Evolutionary conservation across 371 early-diverging fungal genomes (phyloP), one percentile per base, ranked within the genome.

Genomic region (Mortierella sp.): DNA sequence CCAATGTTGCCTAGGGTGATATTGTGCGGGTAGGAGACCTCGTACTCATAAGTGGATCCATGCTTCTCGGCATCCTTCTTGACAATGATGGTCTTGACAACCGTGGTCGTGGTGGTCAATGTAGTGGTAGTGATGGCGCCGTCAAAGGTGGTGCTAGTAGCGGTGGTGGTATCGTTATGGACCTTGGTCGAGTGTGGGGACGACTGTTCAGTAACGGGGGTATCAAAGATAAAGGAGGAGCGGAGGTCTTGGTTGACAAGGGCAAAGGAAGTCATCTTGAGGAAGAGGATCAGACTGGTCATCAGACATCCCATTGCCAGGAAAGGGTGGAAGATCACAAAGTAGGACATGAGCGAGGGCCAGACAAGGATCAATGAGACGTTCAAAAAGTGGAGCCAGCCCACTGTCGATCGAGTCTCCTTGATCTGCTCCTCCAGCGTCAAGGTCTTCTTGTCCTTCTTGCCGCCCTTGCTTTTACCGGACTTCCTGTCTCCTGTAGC

Each of bases 191-290:
- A 31, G 50, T 84, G 85, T 9, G 58, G 70, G 6, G 65, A 38
- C 34, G 65, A 65, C 65, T 21, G 34, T 21, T 76, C 48, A 24
- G 81, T 81, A 31, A 45, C 58, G 34, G 81, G 77, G 28, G 76
- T 73, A 71, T 81, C 85, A 79, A 79, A 79, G 58, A 81, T 84
- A 21, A 71, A 91, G 6, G 89, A 90, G 63, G 89, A 84, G 50
- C 95, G 90, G 45, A 97, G 88, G 72, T 94, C 94, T 21, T 88
- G 87, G 84, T 96, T 95, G 52, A 94, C 95, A 44, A 96, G 91
- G 24, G 90, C 89, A 84, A 91, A 97, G 1, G 97, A 97, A n/a
- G 93, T 92, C 72, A 97, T 90, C 89, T 97, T 97, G 63, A 97
- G 90, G 74, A 93, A 93, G 48, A 93, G 90, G 76, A 95, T 89